A percentile compares a stretch with the other conserved stretches of the same genome.
Evolutionary conservation across 2,329 filamentous ascomycete species (phyloP).

Genomic region (Diaporthe sp.): DNA sequence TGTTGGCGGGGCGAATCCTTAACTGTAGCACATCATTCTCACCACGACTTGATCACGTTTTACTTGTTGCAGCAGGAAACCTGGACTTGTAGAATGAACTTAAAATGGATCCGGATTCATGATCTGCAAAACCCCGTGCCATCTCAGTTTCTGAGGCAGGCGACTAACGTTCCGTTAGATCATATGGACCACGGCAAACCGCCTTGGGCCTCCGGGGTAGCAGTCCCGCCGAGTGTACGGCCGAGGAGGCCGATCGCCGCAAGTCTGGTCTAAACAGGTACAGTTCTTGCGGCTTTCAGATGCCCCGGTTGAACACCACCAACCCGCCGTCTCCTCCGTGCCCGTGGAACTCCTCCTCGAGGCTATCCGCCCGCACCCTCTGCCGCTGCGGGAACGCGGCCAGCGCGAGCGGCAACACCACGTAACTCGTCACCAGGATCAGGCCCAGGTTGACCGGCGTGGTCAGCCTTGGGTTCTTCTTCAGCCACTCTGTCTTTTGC

Average conservation of each 20-base stretch:
- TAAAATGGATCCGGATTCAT: slow-evolving; percentile 47
- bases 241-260: not conserved
- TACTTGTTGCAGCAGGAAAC: not conserved
- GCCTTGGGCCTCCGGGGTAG: not conserved
- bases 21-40: slow-evolving; percentile 26
- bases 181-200: not conserved
- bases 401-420: slow-evolving; percentile 89
- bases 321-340: slow-evolving; percentile 82
- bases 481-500: slow-evolving; percentile 87
- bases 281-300: slow-evolving; percentile 63
- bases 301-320: slow-evolving; percentile 97
- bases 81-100: slow-evolving; percentile 43
- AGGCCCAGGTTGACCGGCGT: slow-evolving; percentile 88
- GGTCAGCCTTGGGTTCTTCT: slow-evolving; percentile 80
- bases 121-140: slow-evolving; percentile 40
- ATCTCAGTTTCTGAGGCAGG: slow-evolving; percentile 12
- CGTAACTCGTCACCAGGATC: slow-evolving; percentile 88
- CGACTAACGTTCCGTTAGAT: slow-evolving; percentile 12
- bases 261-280: not conserved
- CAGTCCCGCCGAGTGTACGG: slow-evolving; percentile 1
- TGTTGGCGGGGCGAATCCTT: slow-evolving; percentile 5
- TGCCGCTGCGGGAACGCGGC: slow-evolving; percentile 95
- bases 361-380: slow-evolving; percentile 77
- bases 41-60: slow-evolving; percentile 15
- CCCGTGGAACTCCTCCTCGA: slow-evolving; percentile 90